A percentile compares a stretch with the other conserved stretches of the same genome.
Conservation (phyloP, 345 rosid species). For the Carallia brachiata region DNA sequence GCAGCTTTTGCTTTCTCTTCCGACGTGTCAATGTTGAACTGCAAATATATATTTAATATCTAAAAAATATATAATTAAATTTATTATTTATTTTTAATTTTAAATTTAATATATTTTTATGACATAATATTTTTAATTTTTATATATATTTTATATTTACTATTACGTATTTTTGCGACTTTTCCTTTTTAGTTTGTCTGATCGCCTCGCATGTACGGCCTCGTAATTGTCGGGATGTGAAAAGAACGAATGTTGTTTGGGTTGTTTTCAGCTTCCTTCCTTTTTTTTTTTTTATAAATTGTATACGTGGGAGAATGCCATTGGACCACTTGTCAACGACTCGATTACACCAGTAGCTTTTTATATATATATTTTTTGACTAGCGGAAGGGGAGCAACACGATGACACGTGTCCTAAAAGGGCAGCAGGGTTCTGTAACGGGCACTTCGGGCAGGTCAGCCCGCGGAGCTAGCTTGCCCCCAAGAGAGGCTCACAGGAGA, state of each 20-base stretch:
- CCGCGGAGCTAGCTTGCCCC: conserved; percentile 16
- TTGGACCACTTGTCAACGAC: conserved; percentile 13
- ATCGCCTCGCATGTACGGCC: conserved; percentile 13
- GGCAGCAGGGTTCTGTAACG: conserved; percentile 9
- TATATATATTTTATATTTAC: too few species aligned
- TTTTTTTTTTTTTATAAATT: not conserved
- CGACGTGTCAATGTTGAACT: conserved; percentile 10
- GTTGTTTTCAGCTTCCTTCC: not conserved
- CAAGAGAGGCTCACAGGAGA: conserved; percentile 14
- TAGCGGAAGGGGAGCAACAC: not conserved
- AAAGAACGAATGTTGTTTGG: not conserved
- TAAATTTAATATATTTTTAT: too few species aligned
- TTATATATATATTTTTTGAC: conserved; percentile 4
- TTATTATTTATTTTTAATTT: too few species aligned
- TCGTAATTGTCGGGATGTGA: not conserved
- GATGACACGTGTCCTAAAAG: conserved; percentile 32
- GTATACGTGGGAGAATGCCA: not conserved
- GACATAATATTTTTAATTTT: too few species aligned
- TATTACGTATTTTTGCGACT: too few species aligned
- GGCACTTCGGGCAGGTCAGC: conserved; percentile 24
- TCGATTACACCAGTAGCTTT: conserved; percentile 1
- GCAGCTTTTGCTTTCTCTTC: not conserved
- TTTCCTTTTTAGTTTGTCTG: not conserved
- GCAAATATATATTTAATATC: too few species aligned
- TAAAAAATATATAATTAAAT: too few species aligned